A percentile compares a stretch with the other conserved stretches of the same genome.
These are phyloP conservation scores for Esteya vermicola DNA, from an alignment of 2,329 filamentous ascomycete genomes.

Conservation along the genomic window DNA sequence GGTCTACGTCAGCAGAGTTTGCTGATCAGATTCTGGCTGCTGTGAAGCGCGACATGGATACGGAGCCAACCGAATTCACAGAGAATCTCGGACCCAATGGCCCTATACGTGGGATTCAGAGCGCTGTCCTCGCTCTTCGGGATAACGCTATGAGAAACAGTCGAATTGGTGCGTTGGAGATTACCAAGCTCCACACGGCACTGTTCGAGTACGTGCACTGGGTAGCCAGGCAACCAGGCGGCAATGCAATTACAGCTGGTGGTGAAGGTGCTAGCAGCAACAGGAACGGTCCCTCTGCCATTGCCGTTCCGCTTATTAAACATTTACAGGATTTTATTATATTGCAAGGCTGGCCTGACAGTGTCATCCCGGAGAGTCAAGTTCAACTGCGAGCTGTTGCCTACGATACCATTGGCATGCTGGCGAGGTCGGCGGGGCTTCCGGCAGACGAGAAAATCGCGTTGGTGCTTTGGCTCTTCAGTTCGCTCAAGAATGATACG, in stretches of 20 bases:
- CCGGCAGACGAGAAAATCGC: conserved; percentile 31
- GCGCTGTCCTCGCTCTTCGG: too few relatives aligned
- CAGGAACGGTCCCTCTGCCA: conserved; percentile 36
- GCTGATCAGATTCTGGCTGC: conserved; percentile 42
- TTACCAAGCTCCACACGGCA: conserved; percentile 64
- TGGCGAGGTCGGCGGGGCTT: conserved; percentile 52
- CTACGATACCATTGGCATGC: conserved; percentile 80
- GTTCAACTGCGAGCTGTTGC: conserved; percentile 60
- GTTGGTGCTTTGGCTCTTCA: conserved; percentile 64
- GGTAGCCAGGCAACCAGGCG: conserved; percentile 66
- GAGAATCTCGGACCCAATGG: too few relatives aligned
- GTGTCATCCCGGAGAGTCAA: conserved; percentile 26
- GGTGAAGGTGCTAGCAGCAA: conserved; percentile 35
- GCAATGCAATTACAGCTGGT: too few relatives aligned
- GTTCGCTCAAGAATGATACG: conserved; percentile 66
- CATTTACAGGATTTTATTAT: conserved; percentile 61
- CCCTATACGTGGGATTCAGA: too few relatives aligned
- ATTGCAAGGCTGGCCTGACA: conserved; percentile 68
- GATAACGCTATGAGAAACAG: too few relatives aligned
- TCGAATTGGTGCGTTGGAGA: conserved; percentile 47
- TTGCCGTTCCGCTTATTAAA: conserved; percentile 39
- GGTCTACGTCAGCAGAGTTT: conserved; percentile 57
- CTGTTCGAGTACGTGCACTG: conserved; percentile 81
- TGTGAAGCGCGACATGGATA: conserved; percentile 7
- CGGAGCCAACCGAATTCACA: neutral